Percentiles rank a stretch among this genome's conserved stretches.
These are phyloP conservation scores for Eragrostis curvula DNA, from an alignment of 176 grass and related monocot genomes.

Conservation along the genomic window DNA sequence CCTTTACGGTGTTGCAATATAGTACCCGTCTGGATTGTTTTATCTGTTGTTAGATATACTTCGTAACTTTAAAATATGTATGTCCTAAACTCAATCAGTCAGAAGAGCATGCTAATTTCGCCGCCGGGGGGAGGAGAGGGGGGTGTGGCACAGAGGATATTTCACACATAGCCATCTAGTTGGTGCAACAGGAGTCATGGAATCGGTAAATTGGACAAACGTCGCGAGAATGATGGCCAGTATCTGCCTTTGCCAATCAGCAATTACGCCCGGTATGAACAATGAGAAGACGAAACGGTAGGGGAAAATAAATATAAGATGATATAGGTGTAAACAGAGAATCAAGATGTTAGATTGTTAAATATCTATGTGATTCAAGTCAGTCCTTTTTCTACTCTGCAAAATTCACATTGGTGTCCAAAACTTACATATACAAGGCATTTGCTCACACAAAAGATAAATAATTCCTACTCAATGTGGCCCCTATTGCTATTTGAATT, in stretches of 20 bases:
- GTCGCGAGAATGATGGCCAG: background rate
- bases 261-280: too few species aligned
- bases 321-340: background rate
- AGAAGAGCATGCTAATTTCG: too few species aligned
- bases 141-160: background rate
- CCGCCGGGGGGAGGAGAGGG: too few species aligned
- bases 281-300: background rate
- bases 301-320: background rate
- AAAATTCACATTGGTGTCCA: constrained; percentile 22
- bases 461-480: background rate
- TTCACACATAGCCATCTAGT: background rate
- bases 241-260: too few species aligned
- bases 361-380: background rate
- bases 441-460: constrained; percentile 7
- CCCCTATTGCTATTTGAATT: constrained; percentile 4
- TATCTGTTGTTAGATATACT: too few species aligned
- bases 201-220: background rate
- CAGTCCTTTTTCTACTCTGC: constrained; percentile 26
- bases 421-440: constrained; percentile 8
- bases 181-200: background rate
- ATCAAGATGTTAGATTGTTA: background rate
- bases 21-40: too few species aligned
- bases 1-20: too few species aligned
- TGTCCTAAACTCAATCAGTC: too few species aligned
- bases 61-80: too few species aligned